These are phyloP conservation scores for Claviceps monticola DNA, from an alignment of 2,329 filamentous ascomycete species.

Conservation along the genomic window DNA sequence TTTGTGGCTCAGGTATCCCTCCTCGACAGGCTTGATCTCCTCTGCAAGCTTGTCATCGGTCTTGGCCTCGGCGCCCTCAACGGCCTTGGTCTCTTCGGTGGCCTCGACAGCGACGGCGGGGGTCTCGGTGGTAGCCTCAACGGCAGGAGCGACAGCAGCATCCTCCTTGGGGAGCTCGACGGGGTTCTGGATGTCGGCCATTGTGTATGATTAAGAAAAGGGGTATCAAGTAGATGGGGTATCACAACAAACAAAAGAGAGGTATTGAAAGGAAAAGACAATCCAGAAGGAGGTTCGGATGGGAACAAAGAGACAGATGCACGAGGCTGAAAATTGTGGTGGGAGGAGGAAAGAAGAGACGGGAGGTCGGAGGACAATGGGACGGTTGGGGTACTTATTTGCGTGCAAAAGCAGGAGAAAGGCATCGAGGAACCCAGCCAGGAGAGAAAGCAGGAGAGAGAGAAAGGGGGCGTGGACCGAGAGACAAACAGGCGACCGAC, in stretches of 20 bases:
- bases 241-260: conserved; percentile 36
- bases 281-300: conserved; percentile 19
- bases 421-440: conserved; percentile 5
- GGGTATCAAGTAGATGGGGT: conserved; percentile 31
- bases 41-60: conserved; percentile 28
- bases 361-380: conserved; percentile 9
- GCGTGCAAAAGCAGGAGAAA: conserved; percentile 10
- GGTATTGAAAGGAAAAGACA: conserved; percentile 25
- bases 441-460: conserved; percentile 1
- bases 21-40: conserved; percentile 57
- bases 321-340: conserved; percentile 18
- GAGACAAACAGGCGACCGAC: not conserved
- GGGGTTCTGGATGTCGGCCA: conserved; percentile 64
- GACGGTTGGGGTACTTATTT: conserved; percentile 30
- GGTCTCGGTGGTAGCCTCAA: conserved; percentile 16
- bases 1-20: conserved; percentile 84
- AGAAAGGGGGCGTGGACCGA: conserved; percentile 5
- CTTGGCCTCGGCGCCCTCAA: conserved; percentile 24
- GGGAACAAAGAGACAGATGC: conserved; percentile 7
- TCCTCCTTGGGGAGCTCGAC: conserved; percentile 36
- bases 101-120: conserved; percentile 21
- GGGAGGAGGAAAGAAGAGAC: conserved; percentile 17
- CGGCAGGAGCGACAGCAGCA: conserved; percentile 23
- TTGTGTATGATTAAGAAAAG: conserved; percentile 31
- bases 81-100: conserved; percentile 23